Conservation (phyloP, 371 early-diverging fungal genomes). For the Haplosporangium sp. region DNA sequence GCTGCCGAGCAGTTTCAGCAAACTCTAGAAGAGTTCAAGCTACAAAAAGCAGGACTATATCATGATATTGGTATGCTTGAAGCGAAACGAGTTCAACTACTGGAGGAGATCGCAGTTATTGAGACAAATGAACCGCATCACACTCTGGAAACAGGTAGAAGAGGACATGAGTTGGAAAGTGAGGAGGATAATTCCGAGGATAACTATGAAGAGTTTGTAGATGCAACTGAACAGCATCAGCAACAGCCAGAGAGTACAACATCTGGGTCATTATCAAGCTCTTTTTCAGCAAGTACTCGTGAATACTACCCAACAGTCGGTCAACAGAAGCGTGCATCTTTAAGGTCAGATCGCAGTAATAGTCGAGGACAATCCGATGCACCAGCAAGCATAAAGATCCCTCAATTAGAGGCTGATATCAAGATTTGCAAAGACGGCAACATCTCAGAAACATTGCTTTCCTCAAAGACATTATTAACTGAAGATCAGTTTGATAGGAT, state of each 20-base stretch:
- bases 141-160: neutral
- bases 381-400: slow-evolving; percentile 6
- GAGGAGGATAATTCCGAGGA: neutral
- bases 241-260: neutral
- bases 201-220: neutral
- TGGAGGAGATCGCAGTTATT: neutral
- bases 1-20: slow-evolving; percentile 35
- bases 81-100: neutral
- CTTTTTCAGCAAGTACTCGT: neutral
- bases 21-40: slow-evolving; percentile 28
- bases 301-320: neutral
- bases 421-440: slow-evolving; percentile 26
- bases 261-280: neutral
- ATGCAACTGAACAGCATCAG: neutral
- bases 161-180: neutral
- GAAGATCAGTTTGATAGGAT: slow-evolving; percentile 33
- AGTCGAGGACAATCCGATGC: neutral
- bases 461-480: slow-evolving; percentile 31
- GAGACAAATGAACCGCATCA: neutral
- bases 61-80: slow-evolving; percentile 24
- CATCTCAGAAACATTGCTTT: slow-evolving; percentile 28
- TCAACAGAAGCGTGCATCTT: slow-evolving; percentile 6
- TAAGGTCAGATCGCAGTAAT: neutral
- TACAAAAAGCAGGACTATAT: slow-evolving; percentile 14
- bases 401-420: slow-evolving; percentile 41